Conservation (phyloP, 208 protist genomes). For the Wallacemonas rigidus region DNA sequence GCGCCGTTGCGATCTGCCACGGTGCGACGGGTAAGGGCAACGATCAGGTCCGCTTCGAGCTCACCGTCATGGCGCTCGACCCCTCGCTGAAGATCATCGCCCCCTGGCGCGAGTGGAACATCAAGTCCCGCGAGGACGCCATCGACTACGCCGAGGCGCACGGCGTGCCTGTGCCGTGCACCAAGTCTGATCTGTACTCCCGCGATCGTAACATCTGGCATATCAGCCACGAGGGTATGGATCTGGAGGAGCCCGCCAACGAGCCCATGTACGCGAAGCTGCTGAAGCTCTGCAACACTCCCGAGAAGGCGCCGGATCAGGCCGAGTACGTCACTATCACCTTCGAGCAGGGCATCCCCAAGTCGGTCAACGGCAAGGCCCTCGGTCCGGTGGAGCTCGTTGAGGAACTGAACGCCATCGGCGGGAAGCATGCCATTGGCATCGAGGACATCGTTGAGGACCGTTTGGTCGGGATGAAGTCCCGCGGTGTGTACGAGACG, state of each 20-base stretch:
- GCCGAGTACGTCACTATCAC: conserved; percentile 28
- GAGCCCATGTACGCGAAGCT: conserved; percentile 24
- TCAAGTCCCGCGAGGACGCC: conserved; percentile 36
- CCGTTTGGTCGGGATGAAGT: conserved; percentile 38
- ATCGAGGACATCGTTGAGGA: conserved; percentile 39
- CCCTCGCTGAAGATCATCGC: conserved; percentile 30
- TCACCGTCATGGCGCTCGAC: conserved; percentile 37
- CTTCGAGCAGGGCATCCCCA: conserved; percentile 31
- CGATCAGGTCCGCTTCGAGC: conserved; percentile 33
- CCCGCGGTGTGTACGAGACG: conserved; percentile 36
- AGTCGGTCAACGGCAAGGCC: conserved; percentile 25
- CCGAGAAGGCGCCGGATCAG: conserved; percentile 28
- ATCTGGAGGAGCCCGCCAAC: conserved; percentile 32
- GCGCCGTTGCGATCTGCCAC: conserved; percentile 36
- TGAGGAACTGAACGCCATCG: conserved; percentile 30
- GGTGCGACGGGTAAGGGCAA: conserved; percentile 34
- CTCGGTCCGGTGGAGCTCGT: conserved; percentile 23
- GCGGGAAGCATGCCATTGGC: conserved; percentile 31
- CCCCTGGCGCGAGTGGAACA: conserved; percentile 36
- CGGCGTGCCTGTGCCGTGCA: conserved; percentile 32
- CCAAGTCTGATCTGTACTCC: conserved; percentile 35
- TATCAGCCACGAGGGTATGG: conserved; percentile 39
- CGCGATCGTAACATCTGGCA: conserved; percentile 33
- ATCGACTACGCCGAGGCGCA: conserved; percentile 41
- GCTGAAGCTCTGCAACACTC: conserved; percentile 29